Evolutionary conservation across 2,329 filamentous ascomycete species (phyloP), one percentile per base, ranked within the genome.

Genomic region (Alternaria novae-zelandiae): DNA sequence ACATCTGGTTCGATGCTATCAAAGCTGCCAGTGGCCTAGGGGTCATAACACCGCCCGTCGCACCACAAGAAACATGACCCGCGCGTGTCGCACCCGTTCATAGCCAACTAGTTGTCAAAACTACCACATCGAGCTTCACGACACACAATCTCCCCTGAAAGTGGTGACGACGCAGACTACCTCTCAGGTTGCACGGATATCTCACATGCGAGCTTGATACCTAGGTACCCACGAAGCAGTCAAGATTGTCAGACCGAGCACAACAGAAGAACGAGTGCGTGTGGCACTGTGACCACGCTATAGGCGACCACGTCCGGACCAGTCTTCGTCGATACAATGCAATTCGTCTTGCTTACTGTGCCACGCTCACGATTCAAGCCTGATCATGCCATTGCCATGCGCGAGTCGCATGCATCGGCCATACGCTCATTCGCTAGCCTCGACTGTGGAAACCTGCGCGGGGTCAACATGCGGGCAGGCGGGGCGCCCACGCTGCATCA

Each of bases 1-100:
- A 69, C 47, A 61, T 74, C 26, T 78, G 76, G 76, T 67, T 54
- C 17, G 53, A 63, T 47, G 63, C 53, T 32, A 32, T 73, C 11
- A 57, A 63, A 46, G 44, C 17, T 7, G 62, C 53, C 11, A 65
- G 57, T 15, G 23, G 55, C 5, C 15, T 53, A 41, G 61, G 32
- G 2, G 47, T 67, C 10, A 61, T 73, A 36, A 66, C 63, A 25
- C 26, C 64, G 54, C 67, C 68, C n/a, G 53, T 68, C 8, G 7
- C 36, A 10, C 2, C 17, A 41, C 30, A 55, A 6, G 6, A 20
- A 6, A 43, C n/a, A 32, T 51, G 17, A 51, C 47, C n/a, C 20
- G 10, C 12, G 12, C 6, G 4, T 2, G 2, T 32, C 47, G 0
- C 28, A 10, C n/a, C 4, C 49, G 21, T 12, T 1, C 0, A 36